These are phyloP conservation scores for Bocquillonia castaneifolia DNA, from an alignment of 441 rosid genomes.

Conservation along the genomic window DNA sequence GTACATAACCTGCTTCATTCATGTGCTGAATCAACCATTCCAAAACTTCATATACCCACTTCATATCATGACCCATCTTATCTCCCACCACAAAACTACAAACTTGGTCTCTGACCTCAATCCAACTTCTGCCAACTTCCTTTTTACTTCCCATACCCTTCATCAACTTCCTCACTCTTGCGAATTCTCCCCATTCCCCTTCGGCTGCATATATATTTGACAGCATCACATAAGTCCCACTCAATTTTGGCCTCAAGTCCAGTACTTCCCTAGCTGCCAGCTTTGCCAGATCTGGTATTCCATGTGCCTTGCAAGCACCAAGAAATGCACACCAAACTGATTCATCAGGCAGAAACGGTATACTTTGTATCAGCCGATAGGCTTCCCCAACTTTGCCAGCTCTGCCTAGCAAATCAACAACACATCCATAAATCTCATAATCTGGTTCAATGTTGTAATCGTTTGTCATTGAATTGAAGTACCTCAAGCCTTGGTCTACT, in stretches of 20 bases:
- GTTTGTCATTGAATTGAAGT: constrained; percentile 50
- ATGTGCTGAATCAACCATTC: constrained; percentile 47
- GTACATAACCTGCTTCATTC: constrained; percentile 49
- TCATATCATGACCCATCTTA: constrained; percentile 36
- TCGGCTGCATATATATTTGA: constrained; percentile 77
- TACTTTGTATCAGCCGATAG: constrained; percentile 51
- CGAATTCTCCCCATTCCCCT: constrained; percentile 69
- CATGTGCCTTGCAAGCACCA: constrained; percentile 72
- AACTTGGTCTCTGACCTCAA: constrained; percentile 52
- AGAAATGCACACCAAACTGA: constrained; percentile 80
- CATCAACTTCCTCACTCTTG: constrained; percentile 62
- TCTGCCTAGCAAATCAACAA: constrained; percentile 82
- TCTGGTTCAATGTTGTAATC: constrained; percentile 49
- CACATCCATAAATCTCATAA: constrained; percentile 69
- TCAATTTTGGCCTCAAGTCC: constrained; percentile 56
- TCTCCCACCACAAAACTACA: constrained; percentile 55
- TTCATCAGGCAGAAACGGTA: constrained; percentile 76
- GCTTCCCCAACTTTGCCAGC: constrained; percentile 84
- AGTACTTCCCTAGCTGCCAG: constrained; percentile 57
- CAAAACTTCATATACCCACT: constrained; percentile 42
- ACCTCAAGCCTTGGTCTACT: constrained; percentile 71
- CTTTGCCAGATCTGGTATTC: constrained; percentile 45
- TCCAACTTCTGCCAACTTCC: constrained; percentile 88
- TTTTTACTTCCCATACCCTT: constrained; percentile 54
- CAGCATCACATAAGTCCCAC: constrained; percentile 59